Evolutionary conservation across 202 grass and related monocot genomes (phyloP).

Genomic region (Saccharum hybrid): DNA sequence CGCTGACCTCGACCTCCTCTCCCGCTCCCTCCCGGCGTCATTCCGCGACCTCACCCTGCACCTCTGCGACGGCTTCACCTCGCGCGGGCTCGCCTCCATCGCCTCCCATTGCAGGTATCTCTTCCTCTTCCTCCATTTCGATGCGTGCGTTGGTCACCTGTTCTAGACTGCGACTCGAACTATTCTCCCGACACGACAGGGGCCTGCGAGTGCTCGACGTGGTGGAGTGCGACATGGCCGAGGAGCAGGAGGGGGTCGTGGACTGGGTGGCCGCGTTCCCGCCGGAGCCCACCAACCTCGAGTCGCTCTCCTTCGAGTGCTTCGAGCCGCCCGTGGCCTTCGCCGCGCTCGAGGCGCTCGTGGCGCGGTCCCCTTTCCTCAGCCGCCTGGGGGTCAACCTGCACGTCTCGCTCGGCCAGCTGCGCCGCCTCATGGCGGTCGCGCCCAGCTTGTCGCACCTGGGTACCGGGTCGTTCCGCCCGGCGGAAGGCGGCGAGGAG

Average conservation of each 20-base stretch:
- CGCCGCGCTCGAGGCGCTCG: slow-evolving; percentile 65
- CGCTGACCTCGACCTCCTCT: slow-evolving; percentile 72
- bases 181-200: slow-evolving; percentile 26
- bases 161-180: no score
- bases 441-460: slow-evolving; percentile 70
- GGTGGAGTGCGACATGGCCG: slow-evolving; percentile 78
- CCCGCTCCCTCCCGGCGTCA: slow-evolving; percentile 42
- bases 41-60: slow-evolving; percentile 74
- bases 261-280: slow-evolving; percentile 91
- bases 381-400: slow-evolving; percentile 71
- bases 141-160: not conserved
- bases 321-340: slow-evolving; percentile 56
- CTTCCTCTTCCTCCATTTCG: not conserved
- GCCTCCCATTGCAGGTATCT: slow-evolving; percentile 81
- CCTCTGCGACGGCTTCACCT: slow-evolving; percentile 91
- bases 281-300: slow-evolving; percentile 53
- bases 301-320: slow-evolving; percentile 88
- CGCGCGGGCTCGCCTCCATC: slow-evolving; percentile 67
- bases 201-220: slow-evolving; percentile 76
- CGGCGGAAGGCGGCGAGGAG: slow-evolving; percentile 47
- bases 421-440: slow-evolving; percentile 68
- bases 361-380: slow-evolving; percentile 74
- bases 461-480: slow-evolving; percentile 81
- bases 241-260: slow-evolving; percentile 52
- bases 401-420: slow-evolving; percentile 72